phyloP scores from a whole-genome alignment of 2,329 filamentous ascomycete species.

The Alternaria panax region DNA sequence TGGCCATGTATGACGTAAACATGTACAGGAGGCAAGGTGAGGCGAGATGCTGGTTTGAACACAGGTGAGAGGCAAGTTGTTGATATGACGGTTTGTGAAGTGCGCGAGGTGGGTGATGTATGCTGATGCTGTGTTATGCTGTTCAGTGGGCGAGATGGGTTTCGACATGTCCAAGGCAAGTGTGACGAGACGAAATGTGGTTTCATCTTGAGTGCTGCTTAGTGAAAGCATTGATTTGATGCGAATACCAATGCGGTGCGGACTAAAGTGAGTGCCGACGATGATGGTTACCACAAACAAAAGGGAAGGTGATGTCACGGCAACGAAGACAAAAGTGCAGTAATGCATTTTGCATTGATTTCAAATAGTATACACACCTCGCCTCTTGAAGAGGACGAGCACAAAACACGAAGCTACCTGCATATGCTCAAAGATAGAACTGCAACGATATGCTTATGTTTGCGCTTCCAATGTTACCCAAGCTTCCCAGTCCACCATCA shows the following conservation, averaged over 20 bases:
- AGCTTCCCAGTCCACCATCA: background rate
- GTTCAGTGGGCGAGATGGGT: background rate
- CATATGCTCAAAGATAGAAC: background rate
- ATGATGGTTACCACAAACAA: background rate
- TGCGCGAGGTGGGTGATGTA: background rate
- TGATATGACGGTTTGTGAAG: background rate
- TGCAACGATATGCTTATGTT: background rate
- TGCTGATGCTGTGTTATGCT: background rate
- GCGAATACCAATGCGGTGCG: background rate
- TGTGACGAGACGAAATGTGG: background rate
- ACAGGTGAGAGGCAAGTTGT: background rate
- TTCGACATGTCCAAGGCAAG: background rate
- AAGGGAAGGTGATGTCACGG: background rate
- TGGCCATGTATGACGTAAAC: background rate
- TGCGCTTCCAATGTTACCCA: slow-evolving; percentile 1
- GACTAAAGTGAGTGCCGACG: background rate
- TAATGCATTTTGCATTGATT: slow-evolving; percentile 5
- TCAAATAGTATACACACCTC: background rate
- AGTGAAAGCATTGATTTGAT: background rate
- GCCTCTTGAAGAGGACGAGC: background rate
- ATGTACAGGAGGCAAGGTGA: background rate
- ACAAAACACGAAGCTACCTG: background rate
- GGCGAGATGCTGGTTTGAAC: background rate
- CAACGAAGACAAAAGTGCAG: background rate
- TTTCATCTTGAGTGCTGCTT: background rate